Evolutionary conservation across 176 grass and related monocot species (phyloP), one percentile per base, ranked within the genome.

Genomic region (Oryza glumipatula): DNA sequence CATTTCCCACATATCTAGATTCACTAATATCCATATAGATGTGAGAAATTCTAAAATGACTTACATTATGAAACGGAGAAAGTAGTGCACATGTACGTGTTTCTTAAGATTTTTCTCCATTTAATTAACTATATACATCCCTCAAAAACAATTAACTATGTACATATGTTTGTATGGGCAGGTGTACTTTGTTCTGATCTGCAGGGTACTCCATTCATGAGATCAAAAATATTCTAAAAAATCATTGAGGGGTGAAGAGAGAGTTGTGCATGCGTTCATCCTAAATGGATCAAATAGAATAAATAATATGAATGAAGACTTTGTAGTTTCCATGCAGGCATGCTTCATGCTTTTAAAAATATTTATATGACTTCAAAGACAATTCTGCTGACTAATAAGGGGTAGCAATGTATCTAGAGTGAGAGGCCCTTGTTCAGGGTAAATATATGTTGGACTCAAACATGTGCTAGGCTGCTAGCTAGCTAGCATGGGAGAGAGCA

Each of bases 161-260:
- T 60, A 60, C 12, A 22, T 61, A 61, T 24, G 9, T 39, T 79
- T 71, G 17, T 64, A 78, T 85, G 84, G 76, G 21, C 30, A 80
- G 11, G 69, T 84, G 9, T 36, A 8, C 10, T 26, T 47, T 61
- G 21, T 17, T 41, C 39, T 41, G 2, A 32, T 32, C 39, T 41
- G 39, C n/a, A 70, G 47, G 33, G 33, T 85, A 73, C 17, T 63
- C 45, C 65, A 56, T 33, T 24, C 12, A 46, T 90, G 45, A 48
- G 11, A 67, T 22, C 16, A 41, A 41, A 17, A 22, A 21, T 9
- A 11, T 32, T 83, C 22, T 45, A 7, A 68, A 76, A 60, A 33
- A 46, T 54, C 3, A 32, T 21, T 54, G 9, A 67, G 17, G 12
- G 44, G 73, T 23, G 12, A 41, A 41, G 23, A 67, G 69, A 75